Evolutionary conservation across 2,329 filamentous ascomycete species (phyloP), one percentile per base, ranked within the genome.

Genomic region (Pyricularia grisea): DNA sequence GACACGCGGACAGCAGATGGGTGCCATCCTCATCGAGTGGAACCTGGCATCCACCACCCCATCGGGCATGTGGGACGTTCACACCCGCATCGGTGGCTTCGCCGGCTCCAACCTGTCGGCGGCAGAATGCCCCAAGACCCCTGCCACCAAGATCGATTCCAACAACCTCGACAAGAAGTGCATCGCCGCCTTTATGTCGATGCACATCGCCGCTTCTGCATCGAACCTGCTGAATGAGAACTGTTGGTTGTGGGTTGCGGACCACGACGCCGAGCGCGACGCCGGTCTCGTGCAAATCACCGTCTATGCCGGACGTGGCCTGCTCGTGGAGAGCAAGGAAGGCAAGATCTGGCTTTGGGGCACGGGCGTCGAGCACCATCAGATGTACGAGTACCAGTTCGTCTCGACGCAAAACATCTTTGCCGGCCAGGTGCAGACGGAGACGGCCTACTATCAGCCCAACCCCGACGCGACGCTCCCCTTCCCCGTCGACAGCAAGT

Each of bases 51-150:
- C 79, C 27, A 71, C 76, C 17, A 75, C 74, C 50, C 82, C 83
- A 3, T 80, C 79, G 25, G 87, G 85, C 11, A 83, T 90, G 77
- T 94, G 91, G 91, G 91, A 93, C 74, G 87, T 90, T 23, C 91
- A 94, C 79, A 87, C 90, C 74, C 87, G 91, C 74, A 85, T 94
- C 68, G 91, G 90, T 72, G 91, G 91, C 20, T 88, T 86, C 70
- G 84, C 85, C 11, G 90, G 90, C 66, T 90, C 89, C 20, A 79
- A 89, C 69, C 83, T 93, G 66, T 87, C 90, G 77, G 85, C 87
- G 60, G 83, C 86, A 71, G 86, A 86, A 70, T 94, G 92, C 76
- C 77, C 83, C 70, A 92, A 91, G 79, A 73, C 78, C 69, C 74
- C 81, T 6, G 73, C 73, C 14, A 75, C 70, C 42, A 23, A 71